Base-by-base conservation (phyloP, 805 yeast genomes). In the Kodamaea laetipori region DNA sequence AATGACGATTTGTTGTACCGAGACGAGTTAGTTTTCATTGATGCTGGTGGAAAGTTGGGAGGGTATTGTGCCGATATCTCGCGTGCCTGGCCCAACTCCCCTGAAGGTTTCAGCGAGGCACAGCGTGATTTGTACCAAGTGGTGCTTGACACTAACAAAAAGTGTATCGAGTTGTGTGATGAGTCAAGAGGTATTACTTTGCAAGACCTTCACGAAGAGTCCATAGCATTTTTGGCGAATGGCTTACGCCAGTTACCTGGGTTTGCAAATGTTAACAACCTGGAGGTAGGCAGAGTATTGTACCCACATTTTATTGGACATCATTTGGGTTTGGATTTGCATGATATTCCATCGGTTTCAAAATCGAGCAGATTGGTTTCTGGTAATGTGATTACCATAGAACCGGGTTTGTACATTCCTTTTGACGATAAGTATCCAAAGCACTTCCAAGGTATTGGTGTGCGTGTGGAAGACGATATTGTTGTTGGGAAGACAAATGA, bases 291-390 rank as follows among this genome's bases (percentile, higher is more conserved):
- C 28, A 57, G 80, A 27, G 49, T 50, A 16, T 64, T 86, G 27
- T 94, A 90, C 58, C 98, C 98, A 0, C 99, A 94, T 63, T 90
- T 87, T 60, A 83, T 94, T 52, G 99, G 99, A 4, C 99, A 94
- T 63, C 90, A 94, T 57, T 70, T 94, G 28, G 99, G 99, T 0
- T 67, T 94, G 26, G 99, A 90, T 56, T 86, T 90, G 18, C 96
- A 88, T 64, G 96, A 88, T 58, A 73, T 81, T 27, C 95, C 95
- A 4, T 63, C 73, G 2, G 74, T 73, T 30, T 76, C 92, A 3
- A 73, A 89, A 49, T 69, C 68, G 43, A 71, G 74, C 16, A 67
- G 67, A 24, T 60, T 94, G 37, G 65, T 64, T 36, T 69, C 71
- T 15, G 90, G 90, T 16, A 95, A 89, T 59, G 97, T 92, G 3